Percentiles rank a stretch among this genome's conserved stretches.
Conservation (phyloP, 345 rosid species). For the Pelargonium nanum region DNA sequence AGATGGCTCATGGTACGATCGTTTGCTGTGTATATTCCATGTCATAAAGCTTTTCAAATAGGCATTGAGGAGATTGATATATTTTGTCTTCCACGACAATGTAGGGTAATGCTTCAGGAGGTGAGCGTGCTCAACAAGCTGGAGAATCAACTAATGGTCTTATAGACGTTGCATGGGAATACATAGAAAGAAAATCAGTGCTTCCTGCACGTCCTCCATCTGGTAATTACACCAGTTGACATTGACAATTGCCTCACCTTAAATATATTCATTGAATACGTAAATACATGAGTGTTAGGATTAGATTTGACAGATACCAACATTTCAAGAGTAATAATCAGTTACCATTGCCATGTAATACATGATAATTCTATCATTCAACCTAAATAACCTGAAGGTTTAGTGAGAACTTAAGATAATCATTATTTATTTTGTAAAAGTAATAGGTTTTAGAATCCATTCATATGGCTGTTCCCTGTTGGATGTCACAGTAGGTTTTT, state of each 20-base stretch:
- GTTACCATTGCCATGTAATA: no score
- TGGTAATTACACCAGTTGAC: slow-evolving; percentile 29
- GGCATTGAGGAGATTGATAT: neutral
- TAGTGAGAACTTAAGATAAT: no score
- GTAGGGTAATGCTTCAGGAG: slow-evolving; percentile 96
- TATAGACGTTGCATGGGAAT: slow-evolving; percentile 52
- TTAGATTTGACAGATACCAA: neutral
- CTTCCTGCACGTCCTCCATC: slow-evolving; percentile 65
- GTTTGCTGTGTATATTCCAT: slow-evolving; percentile 5
- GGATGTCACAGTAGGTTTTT: no score
- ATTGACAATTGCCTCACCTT: neutral
- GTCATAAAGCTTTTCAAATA: neutral
- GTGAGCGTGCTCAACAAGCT: slow-evolving; percentile 61
- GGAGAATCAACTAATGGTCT: slow-evolving; percentile 53
- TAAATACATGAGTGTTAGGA: neutral
- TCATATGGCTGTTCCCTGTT: no score
- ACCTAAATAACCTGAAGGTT: no score
- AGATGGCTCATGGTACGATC: slow-evolving; percentile 77
- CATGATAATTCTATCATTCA: no score
- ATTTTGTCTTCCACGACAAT: slow-evolving; percentile 11
- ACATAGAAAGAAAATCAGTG: slow-evolving; percentile 42
- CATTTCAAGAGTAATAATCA: no score
- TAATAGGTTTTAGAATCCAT: no score
- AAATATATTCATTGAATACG: neutral
- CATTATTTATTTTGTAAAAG: no score